Percentiles rank a stretch among this genome's conserved stretches.
These are phyloP conservation scores for Coniophora puteana DNA, from an alignment of 1,284 basidiomycete genomes.

Conservation along the genomic window DNA sequence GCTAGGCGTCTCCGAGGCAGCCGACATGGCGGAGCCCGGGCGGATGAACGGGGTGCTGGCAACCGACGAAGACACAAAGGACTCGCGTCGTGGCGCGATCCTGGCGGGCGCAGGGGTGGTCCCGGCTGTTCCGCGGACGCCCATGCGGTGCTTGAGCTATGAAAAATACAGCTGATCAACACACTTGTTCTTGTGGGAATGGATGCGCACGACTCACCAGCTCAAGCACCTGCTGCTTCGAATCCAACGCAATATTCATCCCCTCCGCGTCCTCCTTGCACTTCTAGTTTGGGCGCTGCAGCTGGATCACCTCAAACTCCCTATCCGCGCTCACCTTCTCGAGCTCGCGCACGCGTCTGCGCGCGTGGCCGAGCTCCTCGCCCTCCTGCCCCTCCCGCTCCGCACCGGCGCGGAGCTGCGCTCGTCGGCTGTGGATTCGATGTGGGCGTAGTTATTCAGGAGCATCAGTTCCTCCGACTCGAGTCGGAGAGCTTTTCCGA, in stretches of 20 bases:
- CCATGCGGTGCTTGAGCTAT: slow-evolving; percentile 76
- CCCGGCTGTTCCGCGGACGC: slow-evolving; percentile 58
- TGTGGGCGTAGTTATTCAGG: slow-evolving; percentile 40
- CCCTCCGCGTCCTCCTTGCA: slow-evolving; percentile 76
- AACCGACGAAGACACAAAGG: too few species aligned
- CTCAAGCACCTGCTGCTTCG: slow-evolving; percentile 88
- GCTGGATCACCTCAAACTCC: slow-evolving; percentile 76
- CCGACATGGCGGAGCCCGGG: too few species aligned
- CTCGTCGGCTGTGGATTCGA: slow-evolving; percentile 49
- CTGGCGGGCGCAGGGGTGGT: slow-evolving; percentile 52
- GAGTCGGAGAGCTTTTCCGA: slow-evolving; percentile 38
- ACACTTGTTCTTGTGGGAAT: slow-evolving; percentile 3
- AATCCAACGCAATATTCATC: slow-evolving; percentile 82
- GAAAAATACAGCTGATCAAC: too few species aligned
- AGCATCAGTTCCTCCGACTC: slow-evolving; percentile 29
- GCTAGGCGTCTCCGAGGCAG: too few species aligned
- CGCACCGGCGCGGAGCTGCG: slow-evolving; percentile 12
- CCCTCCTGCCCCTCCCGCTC: slow-evolving; percentile 18
- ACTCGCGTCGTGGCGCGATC: slow-evolving; percentile 46
- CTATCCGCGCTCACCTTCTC: slow-evolving; percentile 80
- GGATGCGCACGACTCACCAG: slow-evolving; percentile 49
- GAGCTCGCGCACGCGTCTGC: slow-evolving; percentile 63
- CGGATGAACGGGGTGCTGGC: too few species aligned
- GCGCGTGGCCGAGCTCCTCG: slow-evolving; percentile 61
- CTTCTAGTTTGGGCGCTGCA: slow-evolving; percentile 62